Conservation (phyloP, 176 grass and related monocot species). For the Avena eriantha region DNA sequence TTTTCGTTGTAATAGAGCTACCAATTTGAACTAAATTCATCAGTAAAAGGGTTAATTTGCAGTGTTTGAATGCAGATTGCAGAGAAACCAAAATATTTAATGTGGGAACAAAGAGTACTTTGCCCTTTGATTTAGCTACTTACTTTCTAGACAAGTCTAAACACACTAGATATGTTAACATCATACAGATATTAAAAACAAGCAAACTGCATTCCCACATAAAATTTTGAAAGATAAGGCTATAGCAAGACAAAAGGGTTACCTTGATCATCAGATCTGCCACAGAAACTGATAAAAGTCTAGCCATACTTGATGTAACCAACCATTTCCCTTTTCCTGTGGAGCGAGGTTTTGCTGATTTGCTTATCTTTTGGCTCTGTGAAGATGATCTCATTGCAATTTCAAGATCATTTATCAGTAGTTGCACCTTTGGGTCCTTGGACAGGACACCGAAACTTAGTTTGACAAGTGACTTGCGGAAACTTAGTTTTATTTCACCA, state of each 20-base stretch:
- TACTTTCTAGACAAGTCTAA: slow-evolving; percentile 25
- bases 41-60: neutral
- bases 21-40: slow-evolving; percentile 24
- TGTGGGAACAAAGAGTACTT: neutral
- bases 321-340: slow-evolving; percentile 99
- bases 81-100: slow-evolving; percentile 33
- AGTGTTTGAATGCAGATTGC: slow-evolving; percentile 23
- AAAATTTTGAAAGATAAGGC: slow-evolving; percentile 50
- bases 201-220: slow-evolving; percentile 10
- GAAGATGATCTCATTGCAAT: slow-evolving; percentile 71
- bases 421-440: slow-evolving; percentile 94
- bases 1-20: neutral
- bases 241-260: slow-evolving; percentile 35
- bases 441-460: slow-evolving; percentile 91
- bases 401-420: slow-evolving; percentile 95
- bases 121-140: neutral
- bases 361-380: slow-evolving; percentile 63
- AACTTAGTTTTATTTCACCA: slow-evolving; percentile 97
- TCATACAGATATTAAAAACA: neutral
- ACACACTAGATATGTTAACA: neutral
- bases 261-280: slow-evolving; percentile 96
- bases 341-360: slow-evolving; percentile 70
- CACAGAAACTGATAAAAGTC: slow-evolving; percentile 84
- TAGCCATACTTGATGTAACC: slow-evolving; percentile 82
- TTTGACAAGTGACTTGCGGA: slow-evolving; percentile 96